Percentiles rank a stretch among this genome's conserved stretches.
These are phyloP conservation scores for Pulveroboletus sp. DNA, from an alignment of 768 basidiomycete genomes.

Conservation along the genomic window DNA sequence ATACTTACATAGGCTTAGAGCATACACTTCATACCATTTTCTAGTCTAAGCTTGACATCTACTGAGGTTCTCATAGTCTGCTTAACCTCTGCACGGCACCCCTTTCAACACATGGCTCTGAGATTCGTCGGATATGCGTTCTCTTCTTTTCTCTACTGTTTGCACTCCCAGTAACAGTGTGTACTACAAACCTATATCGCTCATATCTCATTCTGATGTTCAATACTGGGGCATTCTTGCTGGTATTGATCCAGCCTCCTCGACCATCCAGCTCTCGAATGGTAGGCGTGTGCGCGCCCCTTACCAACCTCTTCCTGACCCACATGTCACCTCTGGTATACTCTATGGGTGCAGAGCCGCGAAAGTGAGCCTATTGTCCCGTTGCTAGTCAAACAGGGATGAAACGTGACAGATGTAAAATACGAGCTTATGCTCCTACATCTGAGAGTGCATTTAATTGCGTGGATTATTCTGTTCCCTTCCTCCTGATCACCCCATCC, in stretches of 20 bases:
- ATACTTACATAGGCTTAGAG: too few relatives aligned
- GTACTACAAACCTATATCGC: constrained; percentile 77
- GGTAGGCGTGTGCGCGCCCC: constrained; percentile 39
- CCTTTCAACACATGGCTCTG: too few relatives aligned
- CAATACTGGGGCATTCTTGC: constrained; percentile 85
- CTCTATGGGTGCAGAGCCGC: constrained; percentile 85
- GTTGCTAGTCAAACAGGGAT: constrained; percentile 20
- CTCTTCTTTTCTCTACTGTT: neutral
- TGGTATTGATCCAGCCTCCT: constrained; percentile 79
- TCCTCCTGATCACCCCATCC: constrained; percentile 44
- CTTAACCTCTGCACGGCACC: too few relatives aligned
- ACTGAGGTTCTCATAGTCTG: too few relatives aligned
- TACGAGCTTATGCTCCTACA: constrained; percentile 30
- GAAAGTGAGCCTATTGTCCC: constrained; percentile 49
- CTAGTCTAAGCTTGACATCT: too few relatives aligned
- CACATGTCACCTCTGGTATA: constrained; percentile 43
- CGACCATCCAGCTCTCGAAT: constrained; percentile 85
- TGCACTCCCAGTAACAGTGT: constrained; percentile 10
- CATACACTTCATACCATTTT: too few relatives aligned
- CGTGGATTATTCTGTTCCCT: constrained; percentile 67
- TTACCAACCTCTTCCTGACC: neutral
- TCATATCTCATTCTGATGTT: constrained; percentile 88
- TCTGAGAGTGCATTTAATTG: constrained; percentile 42
- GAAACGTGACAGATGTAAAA: constrained; percentile 41
- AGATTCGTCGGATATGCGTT: constrained; percentile 67